Percentiles rank a stretch among this genome's conserved stretches.
Conservation (phyloP, 805 yeast genomes). For the Lipomyces spencermartinsiae region DNA sequence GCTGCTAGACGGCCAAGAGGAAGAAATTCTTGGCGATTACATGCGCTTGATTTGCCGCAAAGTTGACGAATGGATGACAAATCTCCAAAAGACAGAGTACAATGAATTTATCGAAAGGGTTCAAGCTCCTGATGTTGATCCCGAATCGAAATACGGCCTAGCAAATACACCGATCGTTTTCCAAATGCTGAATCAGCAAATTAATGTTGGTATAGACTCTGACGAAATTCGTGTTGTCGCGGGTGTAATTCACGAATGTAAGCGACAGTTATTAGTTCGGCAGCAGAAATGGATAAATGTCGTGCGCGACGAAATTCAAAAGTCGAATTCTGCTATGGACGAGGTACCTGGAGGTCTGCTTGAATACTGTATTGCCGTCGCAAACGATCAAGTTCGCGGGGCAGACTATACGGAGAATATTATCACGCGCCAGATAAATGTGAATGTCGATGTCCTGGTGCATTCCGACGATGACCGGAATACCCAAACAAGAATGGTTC, state of each 20-base stretch:
- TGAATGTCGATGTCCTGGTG: constrained; percentile 44
- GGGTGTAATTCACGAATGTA: constrained; percentile 78
- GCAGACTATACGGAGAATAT: constrained; percentile 75
- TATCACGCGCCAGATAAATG: constrained; percentile 65
- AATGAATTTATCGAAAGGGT: constrained; percentile 66
- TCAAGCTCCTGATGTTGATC: constrained; percentile 74
- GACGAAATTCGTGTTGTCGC: constrained; percentile 79
- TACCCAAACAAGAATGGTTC: constrained; percentile 27
- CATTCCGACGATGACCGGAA: constrained; percentile 32
- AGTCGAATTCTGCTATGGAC: constrained; percentile 55
- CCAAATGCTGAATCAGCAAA: constrained; percentile 86
- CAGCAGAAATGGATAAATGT: constrained; percentile 66
- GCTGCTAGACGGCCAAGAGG: constrained; percentile 75
- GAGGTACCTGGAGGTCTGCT: constrained; percentile 74
- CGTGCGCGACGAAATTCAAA: constrained; percentile 49
- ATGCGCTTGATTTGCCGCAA: constrained; percentile 70
- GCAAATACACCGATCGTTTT: constrained; percentile 81
- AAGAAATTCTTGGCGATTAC: constrained; percentile 77
- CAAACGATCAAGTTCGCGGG: constrained; percentile 80
- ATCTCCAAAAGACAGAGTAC: constrained; percentile 70
- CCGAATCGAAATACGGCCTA: constrained; percentile 67
- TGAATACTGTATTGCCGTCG: constrained; percentile 81
- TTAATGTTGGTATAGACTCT: constrained; percentile 84
- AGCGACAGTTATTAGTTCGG: constrained; percentile 62
- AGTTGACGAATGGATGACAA: constrained; percentile 84